A percentile compares a stretch with the other conserved stretches of the same genome.
These are phyloP conservation scores for Lachnellula cervina DNA, from an alignment of 2,329 filamentous ascomycete genomes.

Conservation along the genomic window DNA sequence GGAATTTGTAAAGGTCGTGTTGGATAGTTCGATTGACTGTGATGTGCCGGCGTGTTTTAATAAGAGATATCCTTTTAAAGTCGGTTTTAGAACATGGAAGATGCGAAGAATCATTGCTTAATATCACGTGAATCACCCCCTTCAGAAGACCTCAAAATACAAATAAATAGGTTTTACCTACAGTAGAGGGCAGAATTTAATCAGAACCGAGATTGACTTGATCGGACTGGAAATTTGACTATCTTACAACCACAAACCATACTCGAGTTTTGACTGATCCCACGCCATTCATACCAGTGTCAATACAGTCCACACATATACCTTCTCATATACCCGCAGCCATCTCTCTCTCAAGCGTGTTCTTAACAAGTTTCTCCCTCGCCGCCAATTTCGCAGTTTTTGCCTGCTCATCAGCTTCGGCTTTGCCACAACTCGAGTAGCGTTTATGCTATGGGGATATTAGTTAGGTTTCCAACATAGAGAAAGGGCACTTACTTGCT, in stretches of 20 bases:
- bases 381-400: slow-evolving; percentile 1
- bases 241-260: too few species aligned
- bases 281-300: too few species aligned
- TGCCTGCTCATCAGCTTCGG: not conserved
- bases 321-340: not conserved
- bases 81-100: too few species aligned
- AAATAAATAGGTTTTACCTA: too few species aligned
- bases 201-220: too few species aligned
- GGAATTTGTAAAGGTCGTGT: not conserved
- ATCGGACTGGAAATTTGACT: too few species aligned
- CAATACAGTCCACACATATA: not conserved
- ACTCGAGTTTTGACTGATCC: too few species aligned
- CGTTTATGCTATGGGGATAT: not conserved
- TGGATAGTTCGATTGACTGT: not conserved
- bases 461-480: not conserved
- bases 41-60: not conserved
- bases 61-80: not conserved
- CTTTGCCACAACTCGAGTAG: not conserved
- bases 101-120: too few species aligned
- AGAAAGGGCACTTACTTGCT: not conserved
- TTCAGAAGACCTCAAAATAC: too few species aligned
- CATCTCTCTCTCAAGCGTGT: slow-evolving; percentile 17
- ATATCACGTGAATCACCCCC: too few species aligned
- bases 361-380: slow-evolving; percentile 11
- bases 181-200: too few species aligned